These are phyloP conservation scores for Cyclotella cryptica DNA, from an alignment of 108 stramenopile genomes.

Conservation along the genomic window DNA sequence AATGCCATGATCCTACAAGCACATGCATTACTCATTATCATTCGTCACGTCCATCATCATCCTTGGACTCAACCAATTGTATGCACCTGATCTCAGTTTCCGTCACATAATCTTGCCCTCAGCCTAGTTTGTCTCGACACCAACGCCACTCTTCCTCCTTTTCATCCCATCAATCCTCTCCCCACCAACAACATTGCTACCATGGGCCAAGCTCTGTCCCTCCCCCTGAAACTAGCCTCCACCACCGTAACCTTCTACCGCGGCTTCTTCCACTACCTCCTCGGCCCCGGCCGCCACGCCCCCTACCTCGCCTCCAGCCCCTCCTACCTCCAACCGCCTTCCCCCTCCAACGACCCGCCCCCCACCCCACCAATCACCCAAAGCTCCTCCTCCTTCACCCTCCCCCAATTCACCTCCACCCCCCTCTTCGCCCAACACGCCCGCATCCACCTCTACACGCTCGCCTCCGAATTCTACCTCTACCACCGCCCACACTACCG, in stretches of 20 bases:
- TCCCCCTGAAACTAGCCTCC: constrained; percentile 54
- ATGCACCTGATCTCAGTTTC: too few species aligned
- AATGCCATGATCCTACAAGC: too few species aligned
- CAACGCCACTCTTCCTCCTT: too few species aligned
- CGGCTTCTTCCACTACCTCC: constrained; percentile 80
- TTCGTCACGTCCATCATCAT: too few species aligned
- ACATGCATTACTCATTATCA: too few species aligned
- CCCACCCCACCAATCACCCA: neutral
- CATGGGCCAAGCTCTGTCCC: constrained; percentile 60
- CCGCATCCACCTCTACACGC: constrained; percentile 88
- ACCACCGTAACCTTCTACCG: constrained; percentile 75
- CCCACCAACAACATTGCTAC: neutral
- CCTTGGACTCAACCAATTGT: too few species aligned
- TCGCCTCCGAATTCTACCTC: constrained; percentile 89
- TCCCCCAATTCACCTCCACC: constrained; percentile 6
- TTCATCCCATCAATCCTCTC: too few species aligned
- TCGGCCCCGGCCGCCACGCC: constrained; percentile 61
- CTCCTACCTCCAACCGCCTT: constrained; percentile 52
- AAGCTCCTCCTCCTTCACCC: constrained; percentile 19
- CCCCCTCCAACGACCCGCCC: constrained; percentile 14
- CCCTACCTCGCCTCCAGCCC: constrained; percentile 49
- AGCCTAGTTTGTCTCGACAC: too few species aligned
- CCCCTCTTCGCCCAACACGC: constrained; percentile 81
- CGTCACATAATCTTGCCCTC: too few species aligned
- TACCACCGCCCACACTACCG: constrained; percentile 97